A percentile compares a stretch with the other conserved stretches of the same genome.
These are phyloP conservation scores for Theileria annulata DNA, from an alignment of 169 alveolate genomes.

Conservation along the genomic window DNA sequence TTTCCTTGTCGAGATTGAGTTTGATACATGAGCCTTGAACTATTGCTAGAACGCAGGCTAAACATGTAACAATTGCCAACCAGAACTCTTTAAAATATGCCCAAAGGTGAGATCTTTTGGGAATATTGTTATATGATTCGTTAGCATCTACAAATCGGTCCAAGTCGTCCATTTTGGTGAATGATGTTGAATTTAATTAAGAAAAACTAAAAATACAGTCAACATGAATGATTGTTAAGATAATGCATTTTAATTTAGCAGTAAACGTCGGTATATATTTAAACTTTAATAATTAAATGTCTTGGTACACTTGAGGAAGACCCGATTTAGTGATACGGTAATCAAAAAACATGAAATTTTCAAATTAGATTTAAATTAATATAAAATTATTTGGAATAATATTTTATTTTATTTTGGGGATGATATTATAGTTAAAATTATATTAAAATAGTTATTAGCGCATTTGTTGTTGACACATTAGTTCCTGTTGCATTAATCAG, in stretches of 20 bases:
- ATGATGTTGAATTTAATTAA: not conserved
- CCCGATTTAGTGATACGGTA: not conserved
- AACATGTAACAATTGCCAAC: slow-evolving; percentile 18
- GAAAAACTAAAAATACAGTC: not conserved
- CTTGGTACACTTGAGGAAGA: not conserved
- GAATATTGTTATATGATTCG: not conserved
- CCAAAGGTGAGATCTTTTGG: not conserved
- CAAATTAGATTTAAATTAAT: not conserved
- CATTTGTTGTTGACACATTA: not conserved
- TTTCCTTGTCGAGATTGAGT: slow-evolving; percentile 4
- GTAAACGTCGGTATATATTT: not conserved
- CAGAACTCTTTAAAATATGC: slow-evolving; percentile 26
- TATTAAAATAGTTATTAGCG: not conserved
- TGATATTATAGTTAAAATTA: too few species aligned
- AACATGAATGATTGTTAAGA: not conserved
- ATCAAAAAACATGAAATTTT: too few species aligned
- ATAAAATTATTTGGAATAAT: too few species aligned
- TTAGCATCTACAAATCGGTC: slow-evolving; percentile 30
- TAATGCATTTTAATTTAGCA: not conserved
- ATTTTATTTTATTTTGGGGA: too few species aligned
- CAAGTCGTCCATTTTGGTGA: slow-evolving; percentile 21
- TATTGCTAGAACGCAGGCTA: slow-evolving; percentile 11
- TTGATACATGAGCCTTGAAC: slow-evolving; percentile 10
- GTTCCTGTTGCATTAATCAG: not conserved
- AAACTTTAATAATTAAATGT: not conserved